Evolutionary conservation across 2,329 filamentous ascomycete genomes (phyloP).

Genomic region (Pseudogymnoascus verrucosus): DNA sequence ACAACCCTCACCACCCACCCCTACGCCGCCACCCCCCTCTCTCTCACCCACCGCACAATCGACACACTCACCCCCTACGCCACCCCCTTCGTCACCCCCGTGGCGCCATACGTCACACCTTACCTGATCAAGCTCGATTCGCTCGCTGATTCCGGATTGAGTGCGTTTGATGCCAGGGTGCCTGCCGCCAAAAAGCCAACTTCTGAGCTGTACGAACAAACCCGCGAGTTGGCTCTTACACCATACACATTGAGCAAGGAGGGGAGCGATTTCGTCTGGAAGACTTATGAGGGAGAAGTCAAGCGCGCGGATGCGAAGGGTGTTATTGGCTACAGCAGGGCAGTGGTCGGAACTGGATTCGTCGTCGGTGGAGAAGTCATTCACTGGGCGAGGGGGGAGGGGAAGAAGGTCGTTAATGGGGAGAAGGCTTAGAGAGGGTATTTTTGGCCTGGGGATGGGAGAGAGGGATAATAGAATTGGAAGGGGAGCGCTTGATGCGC

Average conservation of each 20-base stretch:
- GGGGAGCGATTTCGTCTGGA: slow-evolving; percentile 53
- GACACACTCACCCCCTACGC: slow-evolving; percentile 68
- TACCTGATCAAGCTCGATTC: slow-evolving; percentile 78
- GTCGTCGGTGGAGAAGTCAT: slow-evolving; percentile 59
- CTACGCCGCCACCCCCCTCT: slow-evolving; percentile 74
- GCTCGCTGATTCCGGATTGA: slow-evolving; percentile 64
- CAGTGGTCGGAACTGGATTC: slow-evolving; percentile 58
- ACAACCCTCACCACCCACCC: slow-evolving; percentile 72
- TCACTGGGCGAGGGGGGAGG: slow-evolving; percentile 55
- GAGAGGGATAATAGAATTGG: not conserved
- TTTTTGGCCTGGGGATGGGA: too few species aligned
- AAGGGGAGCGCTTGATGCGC: not conserved
- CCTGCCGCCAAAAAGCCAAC: slow-evolving; percentile 71
- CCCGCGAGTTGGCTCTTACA: slow-evolving; percentile 52
- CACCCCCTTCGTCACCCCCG: slow-evolving; percentile 59
- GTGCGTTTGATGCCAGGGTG: slow-evolving; percentile 60
- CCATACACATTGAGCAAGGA: slow-evolving; percentile 55
- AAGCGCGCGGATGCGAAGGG: slow-evolving; percentile 59
- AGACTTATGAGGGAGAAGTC: slow-evolving; percentile 48
- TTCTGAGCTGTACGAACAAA: slow-evolving; percentile 57
- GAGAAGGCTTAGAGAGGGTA: slow-evolving; percentile 14
- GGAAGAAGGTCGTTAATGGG: slow-evolving; percentile 47
- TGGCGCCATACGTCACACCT: slow-evolving; percentile 60
- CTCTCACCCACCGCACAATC: slow-evolving; percentile 68
- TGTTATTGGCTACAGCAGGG: slow-evolving; percentile 61